These are phyloP conservation scores for Trypanosoma melophagium DNA, from an alignment of 208 protist genomes.

Conservation along the genomic window DNA sequence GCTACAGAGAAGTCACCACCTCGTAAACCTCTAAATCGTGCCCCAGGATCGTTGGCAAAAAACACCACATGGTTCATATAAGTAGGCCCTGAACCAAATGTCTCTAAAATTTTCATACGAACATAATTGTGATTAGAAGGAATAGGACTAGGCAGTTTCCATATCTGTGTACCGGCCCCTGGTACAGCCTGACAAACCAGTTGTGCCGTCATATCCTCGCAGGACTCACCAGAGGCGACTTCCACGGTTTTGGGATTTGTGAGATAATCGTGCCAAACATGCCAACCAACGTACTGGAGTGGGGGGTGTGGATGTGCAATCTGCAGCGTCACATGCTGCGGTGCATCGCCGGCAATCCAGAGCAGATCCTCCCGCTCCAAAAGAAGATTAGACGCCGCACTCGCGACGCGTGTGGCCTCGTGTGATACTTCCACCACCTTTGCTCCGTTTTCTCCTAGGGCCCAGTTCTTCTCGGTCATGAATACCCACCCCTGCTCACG, in stretches of 20 bases:
- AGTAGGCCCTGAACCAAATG: slow-evolving; percentile 72
- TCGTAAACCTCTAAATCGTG: slow-evolving; percentile 36
- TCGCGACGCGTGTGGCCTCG: slow-evolving; percentile 59
- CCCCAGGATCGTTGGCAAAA: slow-evolving; percentile 70
- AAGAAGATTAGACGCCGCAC: slow-evolving; percentile 70
- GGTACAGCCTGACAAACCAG: slow-evolving; percentile 73
- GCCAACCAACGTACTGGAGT: slow-evolving; percentile 78
- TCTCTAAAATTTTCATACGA: slow-evolving; percentile 66
- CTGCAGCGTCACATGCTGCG: slow-evolving; percentile 74
- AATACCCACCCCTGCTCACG: background rate
- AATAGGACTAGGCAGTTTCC: slow-evolving; percentile 71
- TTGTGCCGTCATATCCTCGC: slow-evolving; percentile 40
- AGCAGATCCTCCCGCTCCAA: slow-evolving; percentile 55
- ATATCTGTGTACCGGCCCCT: slow-evolving; percentile 83
- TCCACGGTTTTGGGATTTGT: slow-evolving; percentile 84
- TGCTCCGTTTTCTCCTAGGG: slow-evolving; percentile 48
- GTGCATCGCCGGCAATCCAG: slow-evolving; percentile 79
- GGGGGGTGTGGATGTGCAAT: slow-evolving; percentile 55
- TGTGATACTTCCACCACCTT: slow-evolving; percentile 67
- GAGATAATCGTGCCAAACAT: slow-evolving; percentile 85
- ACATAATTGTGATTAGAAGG: slow-evolving; percentile 55
- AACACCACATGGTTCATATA: slow-evolving; percentile 87
- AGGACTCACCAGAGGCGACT: slow-evolving; percentile 56
- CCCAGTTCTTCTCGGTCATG: slow-evolving; percentile 70
- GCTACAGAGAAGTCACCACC: background rate